Conservation (phyloP, 768 basidiomycete species). For the Lactifluus pinguis region DNA sequence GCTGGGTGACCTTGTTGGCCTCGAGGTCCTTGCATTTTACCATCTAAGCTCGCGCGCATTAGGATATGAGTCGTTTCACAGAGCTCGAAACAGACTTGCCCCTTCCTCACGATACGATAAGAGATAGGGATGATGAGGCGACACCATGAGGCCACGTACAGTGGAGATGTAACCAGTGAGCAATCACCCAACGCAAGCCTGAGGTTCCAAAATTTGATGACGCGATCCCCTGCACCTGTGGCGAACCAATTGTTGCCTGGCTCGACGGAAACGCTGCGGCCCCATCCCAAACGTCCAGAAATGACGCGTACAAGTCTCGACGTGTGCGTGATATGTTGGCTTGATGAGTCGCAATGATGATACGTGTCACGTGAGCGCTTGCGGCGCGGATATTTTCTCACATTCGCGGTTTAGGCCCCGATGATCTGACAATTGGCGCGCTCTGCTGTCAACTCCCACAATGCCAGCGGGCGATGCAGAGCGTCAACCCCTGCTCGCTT, state of each 20-base stretch:
- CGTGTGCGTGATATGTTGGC: constrained; percentile 85
- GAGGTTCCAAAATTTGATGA: constrained; percentile 99
- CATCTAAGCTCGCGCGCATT: constrained; percentile 50
- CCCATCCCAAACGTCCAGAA: constrained; percentile 97
- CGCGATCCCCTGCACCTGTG: constrained; percentile 94
- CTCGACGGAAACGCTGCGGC: constrained; percentile 90
- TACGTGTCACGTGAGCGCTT: constrained; percentile 86
- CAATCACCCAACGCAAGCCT: constrained; percentile 97
- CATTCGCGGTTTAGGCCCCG: background rate
- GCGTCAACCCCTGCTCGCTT: constrained; percentile 4
- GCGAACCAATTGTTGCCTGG: constrained; percentile 99
- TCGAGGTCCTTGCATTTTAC: constrained; percentile 99
- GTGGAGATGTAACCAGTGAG: constrained; percentile 97
- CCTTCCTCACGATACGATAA: constrained; percentile 98
- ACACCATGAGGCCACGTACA: constrained; percentile 89
- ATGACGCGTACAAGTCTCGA: constrained; percentile 98
- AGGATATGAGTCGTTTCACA: background rate
- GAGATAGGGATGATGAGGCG: constrained; percentile 87
- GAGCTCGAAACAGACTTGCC: constrained; percentile 35
- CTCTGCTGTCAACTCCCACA: background rate
- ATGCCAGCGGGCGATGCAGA: background rate
- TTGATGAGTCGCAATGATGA: constrained; percentile 81
- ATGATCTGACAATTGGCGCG: too few relatives aligned
- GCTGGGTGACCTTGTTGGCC: constrained; percentile 96
- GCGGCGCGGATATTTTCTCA: constrained; percentile 28